These are phyloP conservation scores for Euphorbia schlechtendalii DNA, from an alignment of 441 rosid species.

Conservation along the genomic window DNA sequence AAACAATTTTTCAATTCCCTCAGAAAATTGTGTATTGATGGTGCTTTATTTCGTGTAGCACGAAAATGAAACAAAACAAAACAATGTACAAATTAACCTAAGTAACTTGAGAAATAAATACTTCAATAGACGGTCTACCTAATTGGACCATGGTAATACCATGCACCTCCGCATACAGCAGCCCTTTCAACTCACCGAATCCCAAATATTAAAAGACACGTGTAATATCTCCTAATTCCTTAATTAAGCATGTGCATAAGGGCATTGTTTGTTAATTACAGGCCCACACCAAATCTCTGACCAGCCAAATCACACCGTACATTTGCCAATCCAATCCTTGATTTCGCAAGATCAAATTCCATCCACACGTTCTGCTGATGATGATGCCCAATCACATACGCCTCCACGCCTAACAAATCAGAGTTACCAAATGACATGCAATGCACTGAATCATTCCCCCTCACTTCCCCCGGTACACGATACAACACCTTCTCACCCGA, in stretches of 20 bases:
- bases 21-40: too few species aligned
- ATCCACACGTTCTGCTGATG: slow-evolving; percentile 91
- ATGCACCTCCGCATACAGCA: neutral
- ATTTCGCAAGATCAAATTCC: slow-evolving; percentile 73
- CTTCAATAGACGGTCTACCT: too few species aligned
- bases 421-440: slow-evolving; percentile 86
- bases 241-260: too few species aligned
- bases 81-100: too few species aligned
- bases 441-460: slow-evolving; percentile 60
- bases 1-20: too few species aligned
- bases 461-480: slow-evolving; percentile 51
- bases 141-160: neutral
- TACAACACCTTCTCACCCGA: slow-evolving; percentile 49
- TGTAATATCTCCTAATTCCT: neutral
- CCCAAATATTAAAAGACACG: neutral
- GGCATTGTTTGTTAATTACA: neutral
- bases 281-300: slow-evolving; percentile 50
- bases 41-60: neutral
- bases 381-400: slow-evolving; percentile 80
- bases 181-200: too few species aligned
- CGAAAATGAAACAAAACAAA: too few species aligned
- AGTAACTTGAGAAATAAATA: too few species aligned
- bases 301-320: slow-evolving; percentile 68
- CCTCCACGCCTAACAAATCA: slow-evolving; percentile 76
- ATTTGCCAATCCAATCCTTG: slow-evolving; percentile 68